Conservation (phyloP, 495 filamentous ascomycete species). For the Trichocladium uniseriatum region DNA sequence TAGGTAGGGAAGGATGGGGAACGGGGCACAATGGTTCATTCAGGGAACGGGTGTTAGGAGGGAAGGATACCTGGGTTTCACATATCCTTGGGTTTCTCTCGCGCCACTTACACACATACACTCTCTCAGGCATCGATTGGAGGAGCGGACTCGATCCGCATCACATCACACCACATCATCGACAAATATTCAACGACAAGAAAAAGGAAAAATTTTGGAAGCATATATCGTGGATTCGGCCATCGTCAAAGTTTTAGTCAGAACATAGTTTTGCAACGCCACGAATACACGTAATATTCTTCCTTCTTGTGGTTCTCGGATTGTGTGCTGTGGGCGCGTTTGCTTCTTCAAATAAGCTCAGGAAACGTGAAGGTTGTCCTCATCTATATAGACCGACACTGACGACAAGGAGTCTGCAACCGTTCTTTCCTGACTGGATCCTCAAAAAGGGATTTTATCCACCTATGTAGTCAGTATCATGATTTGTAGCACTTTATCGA, state of each 20-base stretch:
- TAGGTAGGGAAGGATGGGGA: not conserved
- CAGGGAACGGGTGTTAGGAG: too few species aligned
- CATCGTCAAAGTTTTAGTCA: constrained; percentile 4
- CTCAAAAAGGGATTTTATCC: too few species aligned
- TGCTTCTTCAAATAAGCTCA: too few species aligned
- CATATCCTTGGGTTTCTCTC: not conserved
- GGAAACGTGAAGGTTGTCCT: too few species aligned
- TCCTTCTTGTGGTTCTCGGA: not conserved
- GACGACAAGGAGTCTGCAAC: too few species aligned
- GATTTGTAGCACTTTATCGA: too few species aligned
- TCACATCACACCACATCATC: not conserved
- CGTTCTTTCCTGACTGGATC: too few species aligned
- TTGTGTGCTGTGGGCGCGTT: not conserved
- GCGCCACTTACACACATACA: not conserved
- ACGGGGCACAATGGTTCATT: too few species aligned
- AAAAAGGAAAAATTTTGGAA: constrained; percentile 13
- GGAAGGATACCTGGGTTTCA: not conserved
- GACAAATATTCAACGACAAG: not conserved
- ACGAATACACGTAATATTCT: constrained; percentile 9
- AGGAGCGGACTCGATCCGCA: not conserved
- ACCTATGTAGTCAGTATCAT: too few species aligned
- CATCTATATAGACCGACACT: too few species aligned
- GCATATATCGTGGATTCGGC: constrained; percentile 10
- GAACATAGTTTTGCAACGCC: constrained; percentile 21
- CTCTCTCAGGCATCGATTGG: not conserved